Evolutionary conservation across 1,139 yeast species (phyloP), one percentile per base, ranked within the genome.

Genomic region (Suhomyces guaymorum): DNA sequence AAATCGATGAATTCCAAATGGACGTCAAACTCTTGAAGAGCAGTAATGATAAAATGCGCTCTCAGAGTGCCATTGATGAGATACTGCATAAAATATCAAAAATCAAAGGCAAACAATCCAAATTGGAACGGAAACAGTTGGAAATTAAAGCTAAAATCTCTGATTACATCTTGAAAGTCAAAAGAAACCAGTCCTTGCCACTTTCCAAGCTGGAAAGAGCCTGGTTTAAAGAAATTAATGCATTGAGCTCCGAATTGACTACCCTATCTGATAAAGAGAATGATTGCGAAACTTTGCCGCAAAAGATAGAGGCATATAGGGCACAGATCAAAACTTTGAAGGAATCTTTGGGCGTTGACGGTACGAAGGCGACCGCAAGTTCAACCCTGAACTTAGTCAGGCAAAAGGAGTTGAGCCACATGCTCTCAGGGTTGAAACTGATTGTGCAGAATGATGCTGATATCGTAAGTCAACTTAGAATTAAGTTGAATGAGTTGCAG

Each of bases 201-300:
- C 45, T 69, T 14, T 64, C 73, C 0, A 46, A 49, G 4, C 60
- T 60, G 5, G 76, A 70, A 41, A 55, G 46, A 29, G 34, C 39
- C 4, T 70, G 74, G 73, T 58, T 64, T 32, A 53, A 53, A 22
- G 74, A 70, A 39, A 49, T 70, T 18, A 66, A 69, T 37, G 22
- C 46, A 1, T 55, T 45, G 35, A 37, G 29, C 5, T 36, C 43
- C 15, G 31, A 52, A 4, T 37, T 39, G 9, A 29, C 7, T 12
- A 7, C 23, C 6, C 9, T 5, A 7, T 21, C 23, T 10, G 23
- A 30, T n/a, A n/a, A n/a, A n/a, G n/a, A n/a, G n/a, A n/a, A n/a
- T n/a, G n/a, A n/a, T n/a, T n/a, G n/a, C 4, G 26, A 27, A n/a
- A 33, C 48, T 2, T 33, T 53, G 12, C 32, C 32, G 5, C 30